Percentiles rank a stretch among this genome's conserved stretches.
These are phyloP conservation scores for Talaromyces thailandensis DNA, from an alignment of 495 filamentous ascomycete species.

Conservation along the genomic window DNA sequence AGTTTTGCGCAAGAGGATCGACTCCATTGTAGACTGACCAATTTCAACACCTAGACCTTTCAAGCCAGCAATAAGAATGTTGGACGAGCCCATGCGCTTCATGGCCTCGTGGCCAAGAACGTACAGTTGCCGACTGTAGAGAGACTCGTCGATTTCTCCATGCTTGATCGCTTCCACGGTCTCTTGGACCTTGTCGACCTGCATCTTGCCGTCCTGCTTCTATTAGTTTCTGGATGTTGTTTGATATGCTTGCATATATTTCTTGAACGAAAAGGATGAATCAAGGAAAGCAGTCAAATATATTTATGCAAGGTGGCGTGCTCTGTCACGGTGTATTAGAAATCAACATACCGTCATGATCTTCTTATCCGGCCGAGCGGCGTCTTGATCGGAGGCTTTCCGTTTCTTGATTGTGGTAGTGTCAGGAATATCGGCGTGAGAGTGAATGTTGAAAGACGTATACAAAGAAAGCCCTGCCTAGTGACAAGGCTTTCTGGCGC, in stretches of 20 bases:
- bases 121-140: conserved; percentile 94
- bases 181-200: conserved; percentile 60
- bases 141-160: conserved; percentile 84
- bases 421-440: conserved; percentile 44
- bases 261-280: background rate
- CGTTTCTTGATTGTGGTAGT: conserved; percentile 71
- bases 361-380: conserved; percentile 65
- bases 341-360: conserved; percentile 66
- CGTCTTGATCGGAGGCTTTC: conserved; percentile 65
- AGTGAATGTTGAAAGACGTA: conserved; percentile 42
- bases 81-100: conserved; percentile 97
- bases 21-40: conserved; percentile 35
- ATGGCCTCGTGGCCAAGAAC: conserved; percentile 98
- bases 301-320: background rate
- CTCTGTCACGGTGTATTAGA: conserved; percentile 2
- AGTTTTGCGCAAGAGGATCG: conserved; percentile 1
- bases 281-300: background rate
- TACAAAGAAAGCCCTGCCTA: conserved; percentile 39
- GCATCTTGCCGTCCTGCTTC: conserved; percentile 61
- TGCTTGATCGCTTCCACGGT: conserved; percentile 51
- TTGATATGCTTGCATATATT: background rate
- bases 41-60: conserved; percentile 96
- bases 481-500: conserved; percentile 41
- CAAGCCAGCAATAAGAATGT: conserved; percentile 85
- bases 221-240: conserved; percentile 10